Conservation (phyloP, 129 eudicot genomes). For the Logfia minima region DNA sequence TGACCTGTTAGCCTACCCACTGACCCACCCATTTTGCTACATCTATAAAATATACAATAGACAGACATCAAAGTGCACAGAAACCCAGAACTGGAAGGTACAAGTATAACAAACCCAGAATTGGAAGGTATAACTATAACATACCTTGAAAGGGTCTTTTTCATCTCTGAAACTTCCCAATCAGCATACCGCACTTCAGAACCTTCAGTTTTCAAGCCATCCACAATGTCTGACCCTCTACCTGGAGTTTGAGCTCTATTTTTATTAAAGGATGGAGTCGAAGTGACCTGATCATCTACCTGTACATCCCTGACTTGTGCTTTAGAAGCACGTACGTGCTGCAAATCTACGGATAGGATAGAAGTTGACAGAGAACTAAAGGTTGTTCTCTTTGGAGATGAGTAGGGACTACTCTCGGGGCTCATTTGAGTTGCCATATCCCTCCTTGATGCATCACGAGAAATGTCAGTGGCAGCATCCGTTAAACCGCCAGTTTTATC, state of each 20-base stretch:
- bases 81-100: not conserved
- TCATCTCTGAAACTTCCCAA: conserved; percentile 62
- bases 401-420: conserved; percentile 65
- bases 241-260: conserved; percentile 32
- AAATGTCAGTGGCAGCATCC: conserved; percentile 42
- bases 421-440: conserved; percentile 99
- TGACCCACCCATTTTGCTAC: not conserved
- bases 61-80: not conserved
- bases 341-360: conserved; percentile 44
- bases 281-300: conserved; percentile 72
- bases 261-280: conserved; percentile 65
- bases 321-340: conserved; percentile 41
- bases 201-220: conserved; percentile 57
- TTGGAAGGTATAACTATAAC: conserved; percentile 23
- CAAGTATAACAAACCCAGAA: conserved; percentile 39
- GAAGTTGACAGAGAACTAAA: conserved; percentile 50
- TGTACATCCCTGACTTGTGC: conserved; percentile 74
- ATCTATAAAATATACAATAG: not conserved
- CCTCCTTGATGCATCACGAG: conserved; percentile 71
- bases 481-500: conserved; percentile 40
- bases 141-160: conserved; percentile 66
- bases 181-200: conserved; percentile 47
- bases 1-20: not conserved
- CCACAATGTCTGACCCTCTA: conserved; percentile 40
- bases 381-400: conserved; percentile 51